These are phyloP conservation scores for Coemansia aciculifera DNA, from an alignment of 192 early-diverging fungal species.

Conservation along the genomic window DNA sequence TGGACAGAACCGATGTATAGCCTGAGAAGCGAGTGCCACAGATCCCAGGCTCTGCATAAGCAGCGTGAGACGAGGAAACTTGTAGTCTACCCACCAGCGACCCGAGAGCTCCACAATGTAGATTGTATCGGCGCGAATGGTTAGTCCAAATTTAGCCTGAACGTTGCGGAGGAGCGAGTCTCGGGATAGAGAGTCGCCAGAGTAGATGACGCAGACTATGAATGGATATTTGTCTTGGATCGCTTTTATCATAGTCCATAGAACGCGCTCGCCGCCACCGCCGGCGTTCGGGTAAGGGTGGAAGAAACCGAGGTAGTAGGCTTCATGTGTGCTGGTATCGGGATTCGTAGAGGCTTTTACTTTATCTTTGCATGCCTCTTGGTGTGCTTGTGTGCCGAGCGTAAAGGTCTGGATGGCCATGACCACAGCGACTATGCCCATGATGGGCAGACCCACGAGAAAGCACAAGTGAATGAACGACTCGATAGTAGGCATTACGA, in stretches of 20 bases:
- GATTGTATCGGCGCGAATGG: conserved; percentile 58
- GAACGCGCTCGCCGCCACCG: conserved; percentile 95
- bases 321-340: conserved; percentile 34
- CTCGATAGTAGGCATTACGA: conserved; percentile 23
- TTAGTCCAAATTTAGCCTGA: conserved; percentile 68
- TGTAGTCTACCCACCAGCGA: conserved; percentile 68
- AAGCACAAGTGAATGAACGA: conserved; percentile 26
- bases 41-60: conserved; percentile 87
- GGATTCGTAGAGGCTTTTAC: conserved; percentile 17
- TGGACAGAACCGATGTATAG: conserved; percentile 64
- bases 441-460: conserved; percentile 19
- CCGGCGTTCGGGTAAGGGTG: conserved; percentile 92
- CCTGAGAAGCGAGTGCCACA: conserved; percentile 72
- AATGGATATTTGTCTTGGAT: conserved; percentile 72
- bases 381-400: conserved; percentile 37
- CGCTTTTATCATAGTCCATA: conserved; percentile 87
- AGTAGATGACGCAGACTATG: conserved; percentile 76
- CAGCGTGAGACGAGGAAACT: conserved; percentile 81
- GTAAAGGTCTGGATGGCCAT: conserved; percentile 27
- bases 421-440: conserved; percentile 11
- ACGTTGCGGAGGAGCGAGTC: conserved; percentile 59
- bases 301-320: conserved; percentile 77
- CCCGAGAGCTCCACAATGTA: conserved; percentile 64
- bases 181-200: conserved; percentile 64
- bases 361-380: neutral